Conservation (phyloP, 805 yeast species). For the Candida maesae region DNA sequence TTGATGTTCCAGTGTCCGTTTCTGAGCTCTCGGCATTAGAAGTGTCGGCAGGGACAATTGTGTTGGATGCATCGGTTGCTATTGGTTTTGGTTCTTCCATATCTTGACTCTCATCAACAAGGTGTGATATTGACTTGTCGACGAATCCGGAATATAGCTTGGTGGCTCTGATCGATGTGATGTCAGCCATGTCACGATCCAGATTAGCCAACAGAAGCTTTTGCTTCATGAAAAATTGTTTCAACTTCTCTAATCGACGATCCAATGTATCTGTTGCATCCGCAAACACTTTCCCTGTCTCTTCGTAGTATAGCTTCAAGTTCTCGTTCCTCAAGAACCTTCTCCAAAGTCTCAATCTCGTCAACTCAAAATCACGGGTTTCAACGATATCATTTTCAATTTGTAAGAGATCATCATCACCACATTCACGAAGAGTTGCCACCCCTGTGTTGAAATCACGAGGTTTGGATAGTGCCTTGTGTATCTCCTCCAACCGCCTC, state of each 20-base stretch:
- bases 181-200: slow-evolving; percentile 27
- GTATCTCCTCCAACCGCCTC: slow-evolving; percentile 3
- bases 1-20: slow-evolving; percentile 15
- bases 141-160: slow-evolving; percentile 29
- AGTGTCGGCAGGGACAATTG: not conserved
- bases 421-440: slow-evolving; percentile 4
- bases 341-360: slow-evolving; percentile 25
- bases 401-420: slow-evolving; percentile 12
- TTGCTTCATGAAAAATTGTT: slow-evolving; percentile 31
- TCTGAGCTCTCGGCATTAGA: slow-evolving; percentile 14
- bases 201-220: slow-evolving; percentile 23
- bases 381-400: slow-evolving; percentile 31
- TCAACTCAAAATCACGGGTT: slow-evolving; percentile 30
- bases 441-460: slow-evolving; percentile 7
- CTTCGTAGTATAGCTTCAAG: slow-evolving; percentile 24
- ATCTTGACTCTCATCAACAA: too few relatives aligned
- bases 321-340: slow-evolving; percentile 27
- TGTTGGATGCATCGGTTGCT: not conserved
- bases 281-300: slow-evolving; percentile 25
- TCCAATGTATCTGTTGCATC: slow-evolving; percentile 27
- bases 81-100: not conserved
- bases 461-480: slow-evolving; percentile 2
- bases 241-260: slow-evolving; percentile 30
- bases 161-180: slow-evolving; percentile 29
- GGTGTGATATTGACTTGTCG: not conserved